phyloP scores from a whole-genome alignment of 768 basidiomycete genomes.

The Boletus vermiculosoides region DNA sequence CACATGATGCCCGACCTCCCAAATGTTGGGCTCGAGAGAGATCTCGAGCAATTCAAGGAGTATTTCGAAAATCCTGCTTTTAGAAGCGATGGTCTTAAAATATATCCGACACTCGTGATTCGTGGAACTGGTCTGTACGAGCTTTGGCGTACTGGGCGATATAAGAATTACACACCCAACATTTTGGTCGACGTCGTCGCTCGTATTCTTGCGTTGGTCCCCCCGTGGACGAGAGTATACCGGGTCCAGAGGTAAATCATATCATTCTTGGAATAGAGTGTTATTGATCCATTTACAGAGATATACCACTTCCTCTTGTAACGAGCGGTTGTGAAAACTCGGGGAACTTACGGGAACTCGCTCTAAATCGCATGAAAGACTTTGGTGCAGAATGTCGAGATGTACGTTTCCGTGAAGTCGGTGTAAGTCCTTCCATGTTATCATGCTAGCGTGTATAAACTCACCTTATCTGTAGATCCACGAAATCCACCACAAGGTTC shows the following conservation, averaged over 20 bases:
- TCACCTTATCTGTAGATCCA: constrained; percentile 62
- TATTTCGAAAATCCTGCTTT: constrained; percentile 99
- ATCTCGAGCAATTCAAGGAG: constrained; percentile 98
- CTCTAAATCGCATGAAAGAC: constrained; percentile 97
- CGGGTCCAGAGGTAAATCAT: constrained; percentile 82
- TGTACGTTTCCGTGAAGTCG: constrained; percentile 97
- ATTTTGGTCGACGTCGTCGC: constrained; percentile 97
- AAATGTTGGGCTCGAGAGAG: constrained; percentile 95
- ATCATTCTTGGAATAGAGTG: neutral
- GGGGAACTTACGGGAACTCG: constrained; percentile 94
- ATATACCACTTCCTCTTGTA: constrained; percentile 95
- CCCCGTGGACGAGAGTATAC: constrained; percentile 98
- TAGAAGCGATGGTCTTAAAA: constrained; percentile 94
- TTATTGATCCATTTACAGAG: constrained; percentile 45
- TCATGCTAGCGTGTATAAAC: neutral
- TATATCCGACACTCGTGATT: constrained; percentile 98
- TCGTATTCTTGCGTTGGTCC: constrained; percentile 91
- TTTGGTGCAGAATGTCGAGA: constrained; percentile 98
- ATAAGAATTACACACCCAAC: constrained; percentile 99
- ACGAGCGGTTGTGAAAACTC: constrained; percentile 97
- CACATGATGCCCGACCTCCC: constrained; percentile 99
- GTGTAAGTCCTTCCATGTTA: constrained; percentile 52
- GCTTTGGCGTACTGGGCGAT: constrained; percentile 93
- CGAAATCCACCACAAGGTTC: constrained; percentile 97
- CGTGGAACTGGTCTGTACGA: constrained; percentile 96